A percentile compares a stretch with the other conserved stretches of the same genome.
Evolutionary conservation across 1,284 basidiomycete genomes (phyloP).

Genomic region (Fomitopsis pinicola): DNA sequence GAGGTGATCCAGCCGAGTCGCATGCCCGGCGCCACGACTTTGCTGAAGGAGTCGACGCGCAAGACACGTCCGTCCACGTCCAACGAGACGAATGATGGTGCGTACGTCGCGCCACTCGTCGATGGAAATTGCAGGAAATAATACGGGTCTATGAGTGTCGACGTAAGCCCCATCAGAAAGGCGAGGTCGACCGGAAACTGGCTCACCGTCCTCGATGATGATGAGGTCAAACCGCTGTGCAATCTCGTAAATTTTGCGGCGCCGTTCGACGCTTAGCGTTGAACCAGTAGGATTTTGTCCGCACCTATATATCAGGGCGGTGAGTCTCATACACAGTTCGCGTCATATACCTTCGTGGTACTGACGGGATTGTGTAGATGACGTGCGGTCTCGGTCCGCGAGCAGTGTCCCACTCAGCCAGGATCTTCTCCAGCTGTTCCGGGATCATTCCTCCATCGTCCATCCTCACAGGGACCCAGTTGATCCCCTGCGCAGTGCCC

Average conservation of each 20-base stretch:
- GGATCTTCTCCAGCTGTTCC: constrained; percentile 34
- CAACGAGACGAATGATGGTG: constrained; percentile 35
- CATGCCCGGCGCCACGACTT: constrained; percentile 41
- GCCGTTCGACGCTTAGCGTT: constrained; percentile 33
- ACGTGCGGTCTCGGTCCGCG: constrained; percentile 38
- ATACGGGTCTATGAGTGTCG: constrained; percentile 28
- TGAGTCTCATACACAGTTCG: not conserved
- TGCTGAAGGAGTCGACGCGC: constrained; percentile 40
- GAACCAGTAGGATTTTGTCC: constrained; percentile 45
- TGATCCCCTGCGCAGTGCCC: constrained; percentile 35
- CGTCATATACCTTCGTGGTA: not conserved
- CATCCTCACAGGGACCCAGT: constrained; percentile 39
- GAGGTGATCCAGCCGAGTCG: constrained; percentile 44
- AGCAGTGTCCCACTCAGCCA: constrained; percentile 33
- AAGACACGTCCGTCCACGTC: constrained; percentile 46
- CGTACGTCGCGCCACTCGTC: constrained; percentile 11
- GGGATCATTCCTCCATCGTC: constrained; percentile 41
- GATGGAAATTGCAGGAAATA: constrained; percentile 31
- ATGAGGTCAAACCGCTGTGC: constrained; percentile 39
- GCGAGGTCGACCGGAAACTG: not conserved
- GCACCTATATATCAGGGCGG: constrained; percentile 20
- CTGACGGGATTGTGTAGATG: constrained; percentile 38
- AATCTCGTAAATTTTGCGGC: constrained; percentile 37
- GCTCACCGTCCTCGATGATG: constrained; percentile 36
- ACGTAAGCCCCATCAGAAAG: not conserved